Base-by-base conservation (phyloP, 148 eudicot species). In the Vaccinium corymbosum region DNA sequence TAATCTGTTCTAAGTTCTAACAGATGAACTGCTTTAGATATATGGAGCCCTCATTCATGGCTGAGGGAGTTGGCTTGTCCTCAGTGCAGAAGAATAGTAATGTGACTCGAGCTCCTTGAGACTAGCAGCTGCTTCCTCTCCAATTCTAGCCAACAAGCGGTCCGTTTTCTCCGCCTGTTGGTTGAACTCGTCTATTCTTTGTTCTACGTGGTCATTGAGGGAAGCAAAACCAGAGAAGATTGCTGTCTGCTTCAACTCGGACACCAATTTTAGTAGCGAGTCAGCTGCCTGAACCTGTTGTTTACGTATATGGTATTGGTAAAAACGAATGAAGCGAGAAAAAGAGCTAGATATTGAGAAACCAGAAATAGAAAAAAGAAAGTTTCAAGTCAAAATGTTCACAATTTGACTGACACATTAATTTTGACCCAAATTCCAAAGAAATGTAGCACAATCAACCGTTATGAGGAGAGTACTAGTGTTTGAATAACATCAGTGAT, bases 71-170 rank as follows among this genome's bases (percentile, higher is more conserved):
- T 86, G 88, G 57, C 27, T 79, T 64, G 88, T 85, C 86, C 94
- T 90, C 52, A 76, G 80, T 11, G 90, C 86, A 82, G 98, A 94
- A 72, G 96, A 87, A 85, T 95, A 94, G 84, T 93, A 90, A 87
- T 92, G 96, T 35, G 92, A 84, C 88, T 95, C 97, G 15, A 95
- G 94, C 86, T 95, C 98, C 88, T 90, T 95, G 46, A 95, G 92
- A 81, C 91, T 91, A 83, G 97, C 95, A 85, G 98, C 98, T 52
- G 97, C 97, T 46, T 95, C 98, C 86, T 94, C 98, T 80, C 95
- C 98, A 49, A 95, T 90, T 71, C 86, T 91, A 75, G 89, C 92
- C 85, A 94, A 81, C 64, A 86, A 83, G 22, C 84, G 57, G 55
- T 93, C 95, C 1, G 95, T 92, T 77, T 89, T 91, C 72, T 91